Base-by-base conservation (phyloP, 2,329 filamentous ascomycete species). In the Paecilomyces niveus region DNA sequence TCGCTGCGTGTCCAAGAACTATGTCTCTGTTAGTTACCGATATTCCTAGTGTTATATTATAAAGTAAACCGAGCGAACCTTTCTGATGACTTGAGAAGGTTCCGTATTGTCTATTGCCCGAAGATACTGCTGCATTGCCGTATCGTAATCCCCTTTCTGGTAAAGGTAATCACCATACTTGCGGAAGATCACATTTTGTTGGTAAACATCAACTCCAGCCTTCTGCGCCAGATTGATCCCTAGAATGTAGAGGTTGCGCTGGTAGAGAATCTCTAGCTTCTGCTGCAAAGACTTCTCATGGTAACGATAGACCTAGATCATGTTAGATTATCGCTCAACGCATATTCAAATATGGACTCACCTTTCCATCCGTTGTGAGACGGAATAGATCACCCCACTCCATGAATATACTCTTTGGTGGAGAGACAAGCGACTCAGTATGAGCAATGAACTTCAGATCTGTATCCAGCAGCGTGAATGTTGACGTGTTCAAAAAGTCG, bases 51-150 rank as follows among this genome's bases (percentile, higher is more conserved):
- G 63, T 76, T 63, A 80, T 9, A 32, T 53, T 26, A 32, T 31
- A 72, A 64, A 54, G 58, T 13, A 57, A 9, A 33, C 31, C 26
- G 6, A 3, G 31, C 62, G 26, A 69, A 89, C 89, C 79, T 96
- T 97, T 66, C 93, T 85, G 68, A 97, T 97, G 53, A 97, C 91
- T 69, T 97, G 93, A 1, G 93, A 97, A 6, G 93, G 93, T 68
- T 97, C 93, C 0, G 93, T 97, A 59, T 90, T 94, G 70, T 97
- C 92, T 60, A 99, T 97, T 0, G 95, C 93, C 65, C 91, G 89
- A 62, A 99, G 86, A 70, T 99, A 99, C 72, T 97, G 94, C 67
- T 95, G 89, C 95, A 99, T 99, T n/a, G 95, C 92, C 6, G 90
- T 94, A 69, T 99, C 94, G 69, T 93, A 99, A 69, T 97, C 92